phyloP scores from a whole-genome alignment of 2,329 filamentous ascomycete genomes.

The Microcyclospora pomicola region DNA sequence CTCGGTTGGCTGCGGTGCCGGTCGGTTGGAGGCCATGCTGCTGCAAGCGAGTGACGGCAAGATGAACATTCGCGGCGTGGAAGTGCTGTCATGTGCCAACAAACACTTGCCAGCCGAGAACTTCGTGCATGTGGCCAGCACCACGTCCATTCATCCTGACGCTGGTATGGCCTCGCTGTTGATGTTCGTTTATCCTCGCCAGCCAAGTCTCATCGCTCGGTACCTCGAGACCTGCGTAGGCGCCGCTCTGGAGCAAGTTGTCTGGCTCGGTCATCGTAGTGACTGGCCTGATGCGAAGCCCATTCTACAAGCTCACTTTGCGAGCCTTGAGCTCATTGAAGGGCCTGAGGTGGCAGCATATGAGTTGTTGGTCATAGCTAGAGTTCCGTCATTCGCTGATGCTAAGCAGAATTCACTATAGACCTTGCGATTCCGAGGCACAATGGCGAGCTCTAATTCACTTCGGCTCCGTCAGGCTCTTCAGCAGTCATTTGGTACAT shows the following conservation, averaged over 20 bases:
- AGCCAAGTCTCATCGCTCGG: conserved; percentile 30
- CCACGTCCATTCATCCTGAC: conserved; percentile 29
- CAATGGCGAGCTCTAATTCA: not conserved
- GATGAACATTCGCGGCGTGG: conserved; percentile 31
- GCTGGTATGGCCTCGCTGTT: conserved; percentile 31
- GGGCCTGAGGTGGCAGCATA: conserved; percentile 6
- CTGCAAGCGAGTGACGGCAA: conserved; percentile 18
- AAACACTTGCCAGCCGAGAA: conserved; percentile 29
- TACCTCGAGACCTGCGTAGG: conserved; percentile 29
- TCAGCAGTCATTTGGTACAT: not conserved
- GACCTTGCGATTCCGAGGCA: not conserved
- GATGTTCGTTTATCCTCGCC: conserved; percentile 42
- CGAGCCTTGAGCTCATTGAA: conserved; percentile 4
- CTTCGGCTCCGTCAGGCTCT: not conserved
- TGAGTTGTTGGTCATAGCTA: conserved; percentile 12
- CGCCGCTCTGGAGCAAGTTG: conserved; percentile 20
- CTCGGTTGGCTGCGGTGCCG: conserved; percentile 37
- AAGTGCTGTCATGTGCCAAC: conserved; percentile 34
- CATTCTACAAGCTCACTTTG: conserved; percentile 5
- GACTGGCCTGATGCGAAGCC: conserved; percentile 25
- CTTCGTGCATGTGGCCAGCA: conserved; percentile 31
- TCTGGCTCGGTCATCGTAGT: conserved; percentile 31
- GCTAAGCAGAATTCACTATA: not conserved
- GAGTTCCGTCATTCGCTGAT: not conserved
- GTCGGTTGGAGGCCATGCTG: conserved; percentile 35